Conservation (phyloP, 177 flowering plant species). For the Telopea speciosissima region DNA sequence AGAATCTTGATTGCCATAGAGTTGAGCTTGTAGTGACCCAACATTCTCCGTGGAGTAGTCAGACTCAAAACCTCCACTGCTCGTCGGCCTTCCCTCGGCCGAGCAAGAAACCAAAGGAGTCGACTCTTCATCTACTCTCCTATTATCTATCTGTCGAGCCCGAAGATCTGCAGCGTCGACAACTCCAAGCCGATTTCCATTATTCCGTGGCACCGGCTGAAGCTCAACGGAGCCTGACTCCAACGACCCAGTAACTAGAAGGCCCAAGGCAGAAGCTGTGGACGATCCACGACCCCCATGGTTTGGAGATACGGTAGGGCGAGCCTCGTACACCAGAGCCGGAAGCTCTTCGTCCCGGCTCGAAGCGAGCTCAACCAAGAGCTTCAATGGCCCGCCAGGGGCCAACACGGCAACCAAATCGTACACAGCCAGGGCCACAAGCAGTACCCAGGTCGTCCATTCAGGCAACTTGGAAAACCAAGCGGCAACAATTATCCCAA, state of each 20-base stretch:
- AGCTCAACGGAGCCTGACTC: constrained; percentile 54
- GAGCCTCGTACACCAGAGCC: constrained; percentile 79
- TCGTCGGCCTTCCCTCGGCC: constrained; percentile 19
- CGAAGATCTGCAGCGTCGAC: constrained; percentile 15
- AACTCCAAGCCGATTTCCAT: constrained; percentile 10
- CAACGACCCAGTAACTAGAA: constrained; percentile 50
- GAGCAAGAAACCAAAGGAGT: constrained; percentile 42
- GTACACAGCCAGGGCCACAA: constrained; percentile 76
- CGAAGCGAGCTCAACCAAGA: constrained; percentile 79
- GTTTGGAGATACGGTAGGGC: constrained; percentile 40
- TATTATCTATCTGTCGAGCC: constrained; percentile 7
- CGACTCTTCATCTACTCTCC: constrained; percentile 38
- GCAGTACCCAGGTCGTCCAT: constrained; percentile 88
- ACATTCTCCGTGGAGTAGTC: constrained; percentile 22
- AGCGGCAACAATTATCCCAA: constrained; percentile 76
- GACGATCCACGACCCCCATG: constrained; percentile 11
- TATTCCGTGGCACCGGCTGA: constrained; percentile 30
- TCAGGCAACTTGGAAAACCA: constrained; percentile 90
- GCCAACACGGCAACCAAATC: constrained; percentile 85
- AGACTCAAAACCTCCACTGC: constrained; percentile 22
- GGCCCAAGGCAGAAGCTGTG: constrained; percentile 18
- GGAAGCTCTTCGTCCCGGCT: constrained; percentile 82
- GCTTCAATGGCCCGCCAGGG: constrained; percentile 88
- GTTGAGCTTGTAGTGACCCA: constrained; percentile 5
- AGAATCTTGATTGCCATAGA: constrained; percentile 18